Base-by-base conservation (phyloP, 2,329 filamentous ascomycete genomes). In the Albophoma yamanashiensis region DNA sequence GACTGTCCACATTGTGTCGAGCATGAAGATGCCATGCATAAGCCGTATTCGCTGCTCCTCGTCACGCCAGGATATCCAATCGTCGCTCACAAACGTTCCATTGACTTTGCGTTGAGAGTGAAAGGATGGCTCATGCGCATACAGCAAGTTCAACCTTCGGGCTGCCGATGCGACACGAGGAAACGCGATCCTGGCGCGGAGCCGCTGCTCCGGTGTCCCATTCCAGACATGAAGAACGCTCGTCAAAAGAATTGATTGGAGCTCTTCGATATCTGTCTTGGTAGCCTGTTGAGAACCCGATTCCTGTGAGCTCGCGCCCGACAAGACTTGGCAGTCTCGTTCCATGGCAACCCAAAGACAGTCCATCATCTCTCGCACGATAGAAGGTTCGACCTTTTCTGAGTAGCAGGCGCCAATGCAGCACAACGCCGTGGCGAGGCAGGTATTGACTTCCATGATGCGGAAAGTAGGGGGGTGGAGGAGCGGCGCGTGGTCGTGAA, bases 391-490 rank as follows among this genome's bases (percentile, higher is more conserved):
- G 62, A 89, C 75, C 62, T 79, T 79, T 59, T 88, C 80, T 58
- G 88, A 89, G 72, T 91, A 92, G 60, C 89, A 88, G 47, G 88
- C 88, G 43, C 89, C 89, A 66, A 89, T 79, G 69, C 86, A 89
- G 67, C 88, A 85, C 78, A 92, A 88, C 62, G 81, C 80, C 62
- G 89, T 79, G 57, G 89, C 75, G 62, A 91, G 78, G 64, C 86
- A 85, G 62, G 86, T 84, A 69, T 87, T 85, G 55, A 85, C 82
- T 63, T 86, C 80, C 62, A 82, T 77, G 58, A 89, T 81, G 68
- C 85, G 82, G 73, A 91, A 89, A 11, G 87, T 89, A 42, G 87
- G 82, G 70, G 88, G 80, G 68, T 92, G 88, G 58, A 91, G 79
- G 65, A 89, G 80, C 25, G 88, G 85, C 76, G 89, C 89, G 71